Evolutionary conservation across 179 eudicot genomes (phyloP).

Genomic region (Silene noctiflora): DNA sequence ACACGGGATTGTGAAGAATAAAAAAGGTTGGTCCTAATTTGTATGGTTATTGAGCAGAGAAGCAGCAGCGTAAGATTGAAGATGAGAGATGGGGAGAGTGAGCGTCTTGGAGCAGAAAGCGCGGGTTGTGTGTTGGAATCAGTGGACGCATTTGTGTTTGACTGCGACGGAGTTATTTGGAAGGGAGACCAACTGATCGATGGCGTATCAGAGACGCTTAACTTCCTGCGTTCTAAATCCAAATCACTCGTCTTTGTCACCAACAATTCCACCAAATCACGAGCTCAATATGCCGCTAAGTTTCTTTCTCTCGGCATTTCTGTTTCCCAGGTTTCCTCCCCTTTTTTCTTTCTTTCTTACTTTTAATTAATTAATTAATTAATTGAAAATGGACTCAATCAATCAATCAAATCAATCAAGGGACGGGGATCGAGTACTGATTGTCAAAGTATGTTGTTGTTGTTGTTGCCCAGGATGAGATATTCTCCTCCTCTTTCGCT

Average conservation of each 20-base stretch:
- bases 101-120: slow-evolving; percentile 35
- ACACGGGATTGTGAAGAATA: no score
- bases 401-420: no score
- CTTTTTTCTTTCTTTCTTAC: no score
- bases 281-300: slow-evolving; percentile 61
- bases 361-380: background rate
- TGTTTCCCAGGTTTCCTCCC: slow-evolving; percentile 50
- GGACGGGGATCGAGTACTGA: no score
- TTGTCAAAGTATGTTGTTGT: no score
- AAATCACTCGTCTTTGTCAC: slow-evolving; percentile 74
- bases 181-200: slow-evolving; percentile 76
- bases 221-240: slow-evolving; percentile 59
- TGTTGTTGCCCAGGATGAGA: slow-evolving; percentile 59
- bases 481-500: slow-evolving; percentile 84
- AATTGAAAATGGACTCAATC: no score
- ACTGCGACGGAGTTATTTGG: slow-evolving; percentile 94
- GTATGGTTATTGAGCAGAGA: no score
- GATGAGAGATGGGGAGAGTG: slow-evolving; percentile 3
- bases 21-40: no score
- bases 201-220: slow-evolving; percentile 62
- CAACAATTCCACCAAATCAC: slow-evolving; percentile 75
- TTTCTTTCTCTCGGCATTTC: slow-evolving; percentile 67
- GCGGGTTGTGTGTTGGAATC: slow-evolving; percentile 38
- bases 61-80: no score
- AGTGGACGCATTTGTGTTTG: slow-evolving; percentile 74